These are phyloP conservation scores for Suaeda aralocaspica DNA, from an alignment of 148 eudicot species.

Conservation along the genomic window DNA sequence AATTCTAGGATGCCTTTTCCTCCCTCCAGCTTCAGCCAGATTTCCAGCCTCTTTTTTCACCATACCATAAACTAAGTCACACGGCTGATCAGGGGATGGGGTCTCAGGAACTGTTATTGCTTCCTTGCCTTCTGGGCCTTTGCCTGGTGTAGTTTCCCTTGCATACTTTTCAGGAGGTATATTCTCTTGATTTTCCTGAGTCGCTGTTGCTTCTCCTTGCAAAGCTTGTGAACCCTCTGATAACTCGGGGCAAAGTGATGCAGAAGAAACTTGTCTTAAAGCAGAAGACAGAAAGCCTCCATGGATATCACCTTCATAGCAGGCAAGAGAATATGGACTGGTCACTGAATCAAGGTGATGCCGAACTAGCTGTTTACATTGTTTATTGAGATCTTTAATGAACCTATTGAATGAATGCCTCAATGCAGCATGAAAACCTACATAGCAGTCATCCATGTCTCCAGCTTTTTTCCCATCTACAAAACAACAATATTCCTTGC, in stretches of 20 bases:
- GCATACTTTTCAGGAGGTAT: slow-evolving; percentile 64
- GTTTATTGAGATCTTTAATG: slow-evolving; percentile 66
- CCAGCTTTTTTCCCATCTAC: slow-evolving; percentile 59
- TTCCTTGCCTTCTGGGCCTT: slow-evolving; percentile 58
- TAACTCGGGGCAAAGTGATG: slow-evolving; percentile 58
- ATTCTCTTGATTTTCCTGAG: slow-evolving; percentile 60
- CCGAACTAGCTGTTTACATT: slow-evolving; percentile 82
- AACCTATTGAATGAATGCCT: slow-evolving; percentile 76
- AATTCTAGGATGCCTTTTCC: slow-evolving; percentile 69
- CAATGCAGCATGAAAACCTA: slow-evolving; percentile 90
- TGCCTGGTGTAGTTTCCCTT: slow-evolving; percentile 82
- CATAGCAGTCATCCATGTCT: slow-evolving; percentile 83
- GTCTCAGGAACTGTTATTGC: slow-evolving; percentile 94
- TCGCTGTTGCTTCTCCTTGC: slow-evolving; percentile 34
- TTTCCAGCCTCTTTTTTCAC: slow-evolving; percentile 80
- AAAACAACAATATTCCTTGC: slow-evolving; percentile 7
- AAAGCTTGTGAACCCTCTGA: slow-evolving; percentile 44
- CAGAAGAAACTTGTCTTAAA: slow-evolving; percentile 43
- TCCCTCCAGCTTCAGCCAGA: slow-evolving; percentile 65
- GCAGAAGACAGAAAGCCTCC: slow-evolving; percentile 38
- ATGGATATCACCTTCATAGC: slow-evolving; percentile 54
- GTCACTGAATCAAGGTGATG: slow-evolving; percentile 98
- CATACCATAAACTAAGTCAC: slow-evolving; percentile 49
- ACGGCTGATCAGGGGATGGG: slow-evolving; percentile 92
- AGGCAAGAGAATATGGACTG: slow-evolving; percentile 88